Evolutionary conservation across 306 rosid genomes (phyloP).

Genomic region (Quercus gilva): DNA sequence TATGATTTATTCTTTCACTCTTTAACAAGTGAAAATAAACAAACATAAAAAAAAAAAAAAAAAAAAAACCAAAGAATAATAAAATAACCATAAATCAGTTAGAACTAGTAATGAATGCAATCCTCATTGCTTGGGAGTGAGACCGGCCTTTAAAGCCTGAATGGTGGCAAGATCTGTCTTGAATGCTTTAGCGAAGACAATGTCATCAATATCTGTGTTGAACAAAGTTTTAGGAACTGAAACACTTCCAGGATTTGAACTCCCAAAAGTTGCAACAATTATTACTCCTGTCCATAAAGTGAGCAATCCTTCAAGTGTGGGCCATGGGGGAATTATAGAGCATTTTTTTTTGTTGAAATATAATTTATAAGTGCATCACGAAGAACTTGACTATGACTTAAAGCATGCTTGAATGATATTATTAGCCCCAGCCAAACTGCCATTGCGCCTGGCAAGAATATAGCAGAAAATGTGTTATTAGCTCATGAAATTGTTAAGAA

Average conservation of each 20-base stretch:
- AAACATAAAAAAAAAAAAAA: not conserved
- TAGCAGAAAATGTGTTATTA: no score
- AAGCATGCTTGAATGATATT: no score
- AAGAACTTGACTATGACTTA: no score
- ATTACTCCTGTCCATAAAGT: no score
- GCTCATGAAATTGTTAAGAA: no score
- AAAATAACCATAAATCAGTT: not conserved
- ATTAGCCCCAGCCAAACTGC: no score
- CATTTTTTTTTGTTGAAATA: no score
- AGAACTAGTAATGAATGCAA: not conserved
- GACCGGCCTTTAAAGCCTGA: conserved; percentile 36
- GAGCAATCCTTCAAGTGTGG: no score
- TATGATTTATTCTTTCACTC: no score
- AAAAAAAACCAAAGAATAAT: not conserved
- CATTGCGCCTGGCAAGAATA: no score
- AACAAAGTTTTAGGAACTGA: conserved; percentile 39
- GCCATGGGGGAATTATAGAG: no score
- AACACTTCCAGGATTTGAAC: conserved; percentile 40
- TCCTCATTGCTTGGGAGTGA: conserved; percentile 24
- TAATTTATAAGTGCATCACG: no score
- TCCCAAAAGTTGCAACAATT: conserved; percentile 30
- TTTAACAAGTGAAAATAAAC: not conserved
- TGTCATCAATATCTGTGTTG: conserved; percentile 33
- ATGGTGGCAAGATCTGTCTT: conserved; percentile 43
- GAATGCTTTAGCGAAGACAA: conserved; percentile 45